These are phyloP conservation scores for Sporothrix protearum DNA, from an alignment of 2,329 filamentous ascomycete species.

Conservation along the genomic window DNA sequence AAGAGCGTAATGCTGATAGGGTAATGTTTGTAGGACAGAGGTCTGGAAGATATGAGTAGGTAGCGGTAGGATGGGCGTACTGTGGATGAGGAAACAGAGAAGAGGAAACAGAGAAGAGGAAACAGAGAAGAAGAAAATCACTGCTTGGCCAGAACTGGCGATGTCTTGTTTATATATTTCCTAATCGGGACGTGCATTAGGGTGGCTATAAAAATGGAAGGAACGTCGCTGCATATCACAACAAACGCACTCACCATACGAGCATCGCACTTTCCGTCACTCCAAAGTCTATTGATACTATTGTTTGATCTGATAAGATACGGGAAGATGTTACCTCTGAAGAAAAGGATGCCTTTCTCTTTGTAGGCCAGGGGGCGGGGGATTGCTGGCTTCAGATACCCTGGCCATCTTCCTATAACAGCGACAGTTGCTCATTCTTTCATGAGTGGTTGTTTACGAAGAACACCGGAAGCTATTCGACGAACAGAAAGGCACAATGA, in stretches of 20 bases:
- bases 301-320: too few relatives aligned
- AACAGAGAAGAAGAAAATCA: not conserved
- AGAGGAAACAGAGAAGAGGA: too few relatives aligned
- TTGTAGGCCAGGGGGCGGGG: too few relatives aligned
- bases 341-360: too few relatives aligned
- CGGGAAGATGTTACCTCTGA: too few relatives aligned
- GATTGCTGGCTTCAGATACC: not conserved
- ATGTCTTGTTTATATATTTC: slow-evolving; percentile 9
- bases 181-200: not conserved
- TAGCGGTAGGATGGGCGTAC: not conserved
- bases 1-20: not conserved
- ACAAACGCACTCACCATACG: too few relatives aligned
- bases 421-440: not conserved
- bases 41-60: not conserved
- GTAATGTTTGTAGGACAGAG: not conserved
- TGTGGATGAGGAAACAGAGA: not conserved
- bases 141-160: too few relatives aligned
- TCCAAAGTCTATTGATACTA: too few relatives aligned
- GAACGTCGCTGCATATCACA: not conserved
- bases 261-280: not conserved
- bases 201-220: not conserved
- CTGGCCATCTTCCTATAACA: not conserved
- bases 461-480: not conserved
- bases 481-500: not conserved
- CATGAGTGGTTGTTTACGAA: not conserved